Conservation (phyloP, 1,284 basidiomycete genomes). For the Pseudozyma sp. region DNA sequence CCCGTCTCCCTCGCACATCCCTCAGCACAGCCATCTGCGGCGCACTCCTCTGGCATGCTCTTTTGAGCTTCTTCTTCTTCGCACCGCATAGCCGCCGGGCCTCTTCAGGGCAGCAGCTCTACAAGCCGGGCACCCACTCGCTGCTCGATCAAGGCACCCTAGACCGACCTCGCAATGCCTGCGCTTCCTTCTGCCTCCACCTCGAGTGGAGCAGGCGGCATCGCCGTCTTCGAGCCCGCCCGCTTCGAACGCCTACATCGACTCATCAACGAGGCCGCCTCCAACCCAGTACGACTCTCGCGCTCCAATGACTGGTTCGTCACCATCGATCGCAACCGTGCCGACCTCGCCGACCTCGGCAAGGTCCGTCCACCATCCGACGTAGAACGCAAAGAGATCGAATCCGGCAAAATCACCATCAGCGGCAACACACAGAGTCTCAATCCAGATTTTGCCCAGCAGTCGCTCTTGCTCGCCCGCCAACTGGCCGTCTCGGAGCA, state of each 20-base stretch:
- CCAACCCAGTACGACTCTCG: conserved; percentile 46
- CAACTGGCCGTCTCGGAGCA: conserved; percentile 62
- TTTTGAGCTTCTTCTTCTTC: conserved; percentile 5
- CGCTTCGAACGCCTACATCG: conserved; percentile 63
- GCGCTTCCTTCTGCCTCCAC: conserved; percentile 28
- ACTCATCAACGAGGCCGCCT: conserved; percentile 52
- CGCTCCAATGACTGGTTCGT: conserved; percentile 64
- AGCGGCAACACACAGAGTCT: conserved; percentile 56
- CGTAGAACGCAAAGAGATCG: conserved; percentile 63
- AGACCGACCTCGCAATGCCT: conserved; percentile 12
- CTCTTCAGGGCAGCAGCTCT: background rate
- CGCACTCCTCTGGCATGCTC: conserved; percentile 17
- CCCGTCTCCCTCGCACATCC: background rate
- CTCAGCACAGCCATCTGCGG: background rate
- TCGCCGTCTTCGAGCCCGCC: conserved; percentile 57
- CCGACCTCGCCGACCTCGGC: conserved; percentile 61
- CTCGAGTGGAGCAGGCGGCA: conserved; percentile 22
- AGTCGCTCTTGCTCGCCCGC: conserved; percentile 59
- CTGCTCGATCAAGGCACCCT: too few species aligned
- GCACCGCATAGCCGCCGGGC: background rate
- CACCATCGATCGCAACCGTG: conserved; percentile 57
- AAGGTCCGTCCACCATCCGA: conserved; percentile 52
- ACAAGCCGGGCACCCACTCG: background rate
- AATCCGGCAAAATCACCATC: conserved; percentile 62
- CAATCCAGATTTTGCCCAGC: conserved; percentile 65